Percentiles rank a stretch among this genome's conserved stretches.
Conservation (phyloP, 2,329 filamentous ascomycete genomes). For the Chaetothyriales sp. region DNA sequence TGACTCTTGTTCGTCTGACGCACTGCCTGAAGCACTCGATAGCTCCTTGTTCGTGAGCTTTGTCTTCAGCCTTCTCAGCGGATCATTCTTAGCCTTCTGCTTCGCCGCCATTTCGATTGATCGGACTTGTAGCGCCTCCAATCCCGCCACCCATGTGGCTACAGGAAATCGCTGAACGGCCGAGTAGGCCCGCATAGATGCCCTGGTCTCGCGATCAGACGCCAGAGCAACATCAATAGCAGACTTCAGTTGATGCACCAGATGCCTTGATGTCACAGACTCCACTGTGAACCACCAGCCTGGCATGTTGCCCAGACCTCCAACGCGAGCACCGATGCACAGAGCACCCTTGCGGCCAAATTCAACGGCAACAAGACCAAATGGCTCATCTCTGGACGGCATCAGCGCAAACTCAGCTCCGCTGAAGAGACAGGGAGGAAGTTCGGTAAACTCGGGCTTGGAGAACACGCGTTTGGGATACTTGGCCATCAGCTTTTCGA, state of each 20-base stretch:
- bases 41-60: not conserved
- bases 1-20: not conserved
- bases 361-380: slow-evolving; percentile 44
- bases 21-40: not conserved
- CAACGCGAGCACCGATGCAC: slow-evolving; percentile 42
- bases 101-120: slow-evolving; percentile 24
- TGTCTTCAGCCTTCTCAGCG: slow-evolving; percentile 22
- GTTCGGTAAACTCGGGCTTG: slow-evolving; percentile 44
- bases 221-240: slow-evolving; percentile 39
- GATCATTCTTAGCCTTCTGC: slow-evolving; percentile 19
- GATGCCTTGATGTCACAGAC: slow-evolving; percentile 38
- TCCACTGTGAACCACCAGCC: slow-evolving; percentile 48
- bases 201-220: slow-evolving; percentile 34
- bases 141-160: slow-evolving; percentile 41
- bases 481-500: slow-evolving; percentile 39
- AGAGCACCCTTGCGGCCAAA: slow-evolving; percentile 45
- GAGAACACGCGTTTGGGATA: slow-evolving; percentile 43
- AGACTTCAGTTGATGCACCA: slow-evolving; percentile 42
- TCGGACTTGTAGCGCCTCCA: slow-evolving; percentile 38
- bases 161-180: slow-evolving; percentile 44
- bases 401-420: slow-evolving; percentile 46
- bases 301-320: slow-evolving; percentile 45
- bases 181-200: slow-evolving; percentile 41
- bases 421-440: slow-evolving; percentile 44
- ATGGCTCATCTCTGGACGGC: slow-evolving; percentile 45